Percentiles rank a stretch among this genome's conserved stretches.
Evolutionary conservation across 345 rosid species (phyloP).

Genomic region (Lagerstroemia speciosa): DNA sequence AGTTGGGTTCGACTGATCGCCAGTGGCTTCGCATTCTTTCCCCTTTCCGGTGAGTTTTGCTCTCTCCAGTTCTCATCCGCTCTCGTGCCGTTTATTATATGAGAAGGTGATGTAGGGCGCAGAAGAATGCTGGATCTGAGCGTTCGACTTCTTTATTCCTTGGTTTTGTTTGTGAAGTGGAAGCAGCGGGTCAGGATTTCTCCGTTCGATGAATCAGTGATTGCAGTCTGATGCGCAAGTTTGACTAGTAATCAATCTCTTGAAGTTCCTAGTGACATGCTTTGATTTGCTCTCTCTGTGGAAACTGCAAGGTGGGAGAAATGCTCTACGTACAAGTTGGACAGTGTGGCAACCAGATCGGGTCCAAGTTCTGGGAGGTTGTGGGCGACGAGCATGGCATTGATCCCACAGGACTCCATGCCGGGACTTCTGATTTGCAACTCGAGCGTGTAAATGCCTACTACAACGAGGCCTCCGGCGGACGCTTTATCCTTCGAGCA

Average conservation of each 20-base stretch:
- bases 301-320: neutral
- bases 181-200: neutral
- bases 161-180: neutral
- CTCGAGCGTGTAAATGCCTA: slow-evolving; percentile 5
- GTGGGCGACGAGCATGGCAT: slow-evolving; percentile 1
- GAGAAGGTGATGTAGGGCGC: neutral
- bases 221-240: neutral
- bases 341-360: slow-evolving; percentile 4
- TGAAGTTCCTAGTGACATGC: neutral
- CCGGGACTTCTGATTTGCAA: neutral
- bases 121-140: neutral
- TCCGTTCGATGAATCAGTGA: neutral
- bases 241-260: neutral
- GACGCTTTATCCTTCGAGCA: slow-evolving; percentile 2
- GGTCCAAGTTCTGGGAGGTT: slow-evolving; percentile 3
- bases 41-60: neutral
- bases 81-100: neutral
- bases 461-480: slow-evolving; percentile 1
- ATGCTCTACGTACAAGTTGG: neutral
- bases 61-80: neutral
- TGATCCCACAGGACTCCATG: neutral
- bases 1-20: neutral
- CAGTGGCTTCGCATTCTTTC: neutral
- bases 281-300: neutral
- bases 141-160: neutral